A percentile compares a stretch with the other conserved stretches of the same genome.
Conservation (phyloP, 768 basidiomycete genomes). For the Phanerochaete sordida region DNA sequence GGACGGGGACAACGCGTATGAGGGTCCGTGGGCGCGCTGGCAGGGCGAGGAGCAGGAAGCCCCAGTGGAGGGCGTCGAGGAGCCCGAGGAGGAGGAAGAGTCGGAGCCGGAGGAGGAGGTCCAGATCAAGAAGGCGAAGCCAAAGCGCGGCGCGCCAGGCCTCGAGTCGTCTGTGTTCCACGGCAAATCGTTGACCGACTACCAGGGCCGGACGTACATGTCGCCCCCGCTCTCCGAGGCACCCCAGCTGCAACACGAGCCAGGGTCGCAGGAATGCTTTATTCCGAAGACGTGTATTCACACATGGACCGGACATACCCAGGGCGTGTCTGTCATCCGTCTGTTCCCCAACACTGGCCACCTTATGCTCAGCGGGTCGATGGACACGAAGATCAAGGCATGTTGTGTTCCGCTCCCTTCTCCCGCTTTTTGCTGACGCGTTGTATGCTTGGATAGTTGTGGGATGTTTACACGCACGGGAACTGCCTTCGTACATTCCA, state of each 20-base stretch:
- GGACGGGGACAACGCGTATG: slow-evolving; percentile 87
- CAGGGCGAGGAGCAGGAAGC: slow-evolving; percentile 71
- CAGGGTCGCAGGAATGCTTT: slow-evolving; percentile 86
- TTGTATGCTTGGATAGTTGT: slow-evolving; percentile 55
- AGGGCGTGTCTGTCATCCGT: slow-evolving; percentile 91
- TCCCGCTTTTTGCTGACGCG: not conserved
- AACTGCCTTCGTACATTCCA: slow-evolving; percentile 97
- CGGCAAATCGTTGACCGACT: slow-evolving; percentile 94
- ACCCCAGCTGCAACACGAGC: slow-evolving; percentile 74
- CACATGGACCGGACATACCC: slow-evolving; percentile 98
- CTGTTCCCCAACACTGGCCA: slow-evolving; percentile 93
- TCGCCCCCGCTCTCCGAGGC: slow-evolving; percentile 87
- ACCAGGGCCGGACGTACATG: slow-evolving; percentile 98
- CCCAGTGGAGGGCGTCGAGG: slow-evolving; percentile 52
- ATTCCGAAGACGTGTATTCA: slow-evolving; percentile 95
- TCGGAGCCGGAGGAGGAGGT: slow-evolving; percentile 56
- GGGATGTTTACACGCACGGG: slow-evolving; percentile 97
- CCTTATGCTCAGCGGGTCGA: slow-evolving; percentile 87
- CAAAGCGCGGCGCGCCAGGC: slow-evolving; percentile 74
- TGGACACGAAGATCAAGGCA: slow-evolving; percentile 99
- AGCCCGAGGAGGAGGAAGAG: slow-evolving; percentile 50
- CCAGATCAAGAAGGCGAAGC: slow-evolving; percentile 68
- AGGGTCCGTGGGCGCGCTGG: slow-evolving; percentile 95
- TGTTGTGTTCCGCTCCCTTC: slow-evolving; percentile 16
- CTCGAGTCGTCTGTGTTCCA: slow-evolving; percentile 96